Evolutionary conservation across 2,329 filamentous ascomycete species (phyloP), one percentile per base, ranked within the genome.

Genomic region (Ceratocystis papillata): DNA sequence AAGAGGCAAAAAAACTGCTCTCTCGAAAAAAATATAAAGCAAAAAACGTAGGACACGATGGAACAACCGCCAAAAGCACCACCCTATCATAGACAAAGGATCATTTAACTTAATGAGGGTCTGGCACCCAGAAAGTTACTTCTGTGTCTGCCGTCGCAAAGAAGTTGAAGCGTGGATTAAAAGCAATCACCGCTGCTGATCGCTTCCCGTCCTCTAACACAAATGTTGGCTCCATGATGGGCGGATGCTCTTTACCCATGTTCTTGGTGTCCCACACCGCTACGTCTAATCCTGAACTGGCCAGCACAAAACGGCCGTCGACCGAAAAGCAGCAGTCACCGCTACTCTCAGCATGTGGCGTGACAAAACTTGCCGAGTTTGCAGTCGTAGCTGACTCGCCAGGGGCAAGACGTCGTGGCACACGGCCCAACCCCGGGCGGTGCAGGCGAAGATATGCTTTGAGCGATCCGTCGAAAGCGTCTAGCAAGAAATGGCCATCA

Each of bases 101-200:
- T 41, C 37, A 12, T 12, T 41, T 41, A 12, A 41, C 37, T 41
- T 63, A 67, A 22, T 68, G 66, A 25, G 84, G 82, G 73, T 90
- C 87, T 0, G 88, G 88, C 45, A 89, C 75, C 88, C 88, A 92
- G 71, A 92, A 89, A 22, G 89, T 76, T 68, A 90, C 78, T 65
- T 96, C 91, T 72, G 87, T 87, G 71, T 97, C 92, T 2, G 90
- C 94, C 57, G 87, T 94, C 7, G 90, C 92, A 70, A 97, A 82
- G 78, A 96, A 86, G 75, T 97, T 96, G 75, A 88, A 94, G 62
- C 92, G 83, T 30, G 92, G 94, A 73, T 96, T 97, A 74, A 91
- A 94, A 25, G 88, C 89, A 53, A 96, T 80, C 12, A 96, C 82
- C 0, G 88, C 88, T 3, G 84, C 84, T 76, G 84, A 85, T 73